Percentiles rank a stretch among this genome's conserved stretches.
phyloP scores from a whole-genome alignment of 2,329 filamentous ascomycete species.

The Arthrobotrys sinensis region DNA sequence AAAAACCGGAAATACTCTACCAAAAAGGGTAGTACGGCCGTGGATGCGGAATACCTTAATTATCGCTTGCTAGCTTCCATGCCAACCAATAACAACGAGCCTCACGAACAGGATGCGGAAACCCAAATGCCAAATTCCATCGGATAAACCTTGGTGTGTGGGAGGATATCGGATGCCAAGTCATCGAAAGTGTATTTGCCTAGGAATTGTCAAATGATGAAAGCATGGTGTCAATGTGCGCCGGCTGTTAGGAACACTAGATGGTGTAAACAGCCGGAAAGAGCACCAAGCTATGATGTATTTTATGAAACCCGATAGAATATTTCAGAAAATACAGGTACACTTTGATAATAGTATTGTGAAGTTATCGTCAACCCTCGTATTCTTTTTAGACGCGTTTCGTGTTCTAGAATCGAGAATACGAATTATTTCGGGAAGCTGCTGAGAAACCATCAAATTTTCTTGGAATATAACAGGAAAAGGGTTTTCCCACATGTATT shows the following conservation, averaged over 20 bases:
- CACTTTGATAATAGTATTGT: not conserved
- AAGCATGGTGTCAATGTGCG: conserved; percentile 55
- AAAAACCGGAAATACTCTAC: conserved; percentile 45
- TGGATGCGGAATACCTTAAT: conserved; percentile 35
- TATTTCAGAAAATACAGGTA: not conserved
- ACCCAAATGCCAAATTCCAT: not conserved
- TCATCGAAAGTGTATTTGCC: conserved; percentile 7
- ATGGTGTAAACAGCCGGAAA: not conserved
- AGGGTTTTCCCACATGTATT: not conserved
- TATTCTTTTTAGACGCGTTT: not conserved
- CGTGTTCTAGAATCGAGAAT: not conserved
- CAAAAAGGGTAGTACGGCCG: conserved; percentile 46
- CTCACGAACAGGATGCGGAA: not conserved
- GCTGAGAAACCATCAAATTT: not conserved
- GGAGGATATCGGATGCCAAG: conserved; percentile 19
- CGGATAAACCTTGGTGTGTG: conserved; percentile 22
- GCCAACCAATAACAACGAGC: conserved; percentile 17
- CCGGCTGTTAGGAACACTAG: conserved; percentile 39
- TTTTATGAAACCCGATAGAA: no score
- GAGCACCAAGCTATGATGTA: not conserved
- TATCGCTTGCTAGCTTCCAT: conserved; percentile 21
- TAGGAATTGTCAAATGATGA: conserved; percentile 26
- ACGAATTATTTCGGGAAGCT: not conserved
- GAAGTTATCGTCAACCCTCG: not conserved
- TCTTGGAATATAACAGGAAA: not conserved